phyloP scores from a whole-genome alignment of 129 eudicot genomes.

The Flaveria bidentis region DNA sequence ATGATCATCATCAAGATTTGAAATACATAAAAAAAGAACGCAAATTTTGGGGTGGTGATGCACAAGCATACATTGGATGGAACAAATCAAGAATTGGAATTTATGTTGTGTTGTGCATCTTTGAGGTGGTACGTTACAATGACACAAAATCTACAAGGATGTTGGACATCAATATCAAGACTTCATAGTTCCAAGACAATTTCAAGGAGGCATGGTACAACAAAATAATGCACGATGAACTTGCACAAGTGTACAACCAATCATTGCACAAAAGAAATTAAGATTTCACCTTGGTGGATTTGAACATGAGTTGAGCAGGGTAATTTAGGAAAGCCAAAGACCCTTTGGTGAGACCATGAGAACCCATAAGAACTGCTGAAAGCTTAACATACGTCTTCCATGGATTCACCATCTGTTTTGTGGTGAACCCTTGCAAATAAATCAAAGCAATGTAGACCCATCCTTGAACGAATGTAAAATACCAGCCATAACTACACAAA shows the following conservation, averaged over 20 bases:
- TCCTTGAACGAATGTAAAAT: slow-evolving; percentile 87
- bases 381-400: slow-evolving; percentile 91
- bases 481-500: slow-evolving; percentile 77
- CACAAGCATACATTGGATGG: neutral
- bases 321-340: slow-evolving; percentile 84
- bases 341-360: slow-evolving; percentile 95
- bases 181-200: neutral
- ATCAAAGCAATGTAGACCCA: slow-evolving; percentile 75
- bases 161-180: neutral
- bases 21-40: neutral
- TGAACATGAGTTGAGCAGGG: slow-evolving; percentile 94
- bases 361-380: slow-evolving; percentile 93
- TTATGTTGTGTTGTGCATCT: neutral
- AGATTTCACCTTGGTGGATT: slow-evolving; percentile 79
- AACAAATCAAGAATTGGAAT: neutral
- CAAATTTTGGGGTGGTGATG: neutral
- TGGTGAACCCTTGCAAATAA: slow-evolving; percentile 80
- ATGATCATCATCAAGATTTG: neutral
- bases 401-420: slow-evolving; percentile 95
- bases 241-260: neutral
- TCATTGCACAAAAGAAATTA: neutral
- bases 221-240: neutral
- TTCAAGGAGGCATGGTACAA: neutral
- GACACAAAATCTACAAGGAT: neutral
- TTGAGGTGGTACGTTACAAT: neutral